Base-by-base conservation (phyloP, 1,284 basidiomycete species). In the Athelia psychrophila region DNA sequence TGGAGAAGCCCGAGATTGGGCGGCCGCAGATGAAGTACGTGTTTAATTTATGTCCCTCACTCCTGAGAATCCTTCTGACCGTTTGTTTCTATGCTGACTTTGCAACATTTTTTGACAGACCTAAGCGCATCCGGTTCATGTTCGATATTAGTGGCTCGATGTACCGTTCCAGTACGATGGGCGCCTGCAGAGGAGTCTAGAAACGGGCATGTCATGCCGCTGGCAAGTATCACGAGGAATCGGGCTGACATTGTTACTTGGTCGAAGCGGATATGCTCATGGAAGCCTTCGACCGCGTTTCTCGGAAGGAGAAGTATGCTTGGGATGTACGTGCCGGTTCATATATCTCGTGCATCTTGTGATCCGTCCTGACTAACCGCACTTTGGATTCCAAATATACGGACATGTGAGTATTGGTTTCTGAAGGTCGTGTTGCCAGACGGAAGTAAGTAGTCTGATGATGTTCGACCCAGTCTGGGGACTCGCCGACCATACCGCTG, bases 111-210 rank as follows among this genome's bases (percentile, higher is more conserved):
- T 15, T 16, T 44, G 20, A 16, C 50, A 85, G 83, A 55, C 82
- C 83, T 0, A 86, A 86, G 63, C 73, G 83, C 22, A 81, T 86
- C 52, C 72, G 82, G 33, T 85, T 86, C 59, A 67, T 86, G n/a
- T 86, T 86, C 58, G 84, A 86, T 60, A 69, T 86, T 47, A 85
- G 83, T 60, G 83, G 79, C n/a, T 86, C 84, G 0, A 86, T 86
- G 83, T 82, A 85, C 63, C 82, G 84, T 86, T 86, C 70, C 84
- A 86, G 56, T 83, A 84, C 52, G 84, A 86, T 62, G 83, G 82
- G 3, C 78, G 84, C 3, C 59, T 86, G 53, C 74, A 79, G 57
- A 66, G 83, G 53, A 84, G 80, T 61, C 70, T 82, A 69, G 83
- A 86, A 63, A 84, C 84, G 54, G 83, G 83, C 82, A 55, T 30